Evolutionary conservation across 768 basidiomycete species (phyloP), one percentile per base, ranked within the genome.

Genomic region (Daedaleopsis sinensis): DNA sequence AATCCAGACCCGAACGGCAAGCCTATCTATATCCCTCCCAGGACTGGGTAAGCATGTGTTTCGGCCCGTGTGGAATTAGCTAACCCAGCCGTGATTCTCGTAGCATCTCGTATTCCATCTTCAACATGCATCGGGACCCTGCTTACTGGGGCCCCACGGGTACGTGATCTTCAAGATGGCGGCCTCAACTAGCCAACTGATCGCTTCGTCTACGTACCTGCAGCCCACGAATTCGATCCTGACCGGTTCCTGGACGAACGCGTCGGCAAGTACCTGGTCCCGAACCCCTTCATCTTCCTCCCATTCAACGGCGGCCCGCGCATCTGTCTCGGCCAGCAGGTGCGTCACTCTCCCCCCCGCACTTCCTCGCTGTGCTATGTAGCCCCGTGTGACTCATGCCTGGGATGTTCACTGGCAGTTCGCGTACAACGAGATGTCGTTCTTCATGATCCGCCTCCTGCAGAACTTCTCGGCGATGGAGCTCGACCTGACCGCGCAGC

Each of bases 81-180:
- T 52, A 46, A 19, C 37, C 42, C 12, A 21, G 13, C 63, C 84
- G 81, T 53, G 21, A 21, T 23, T 23, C 1, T 69, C 77, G 5
- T 42, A 60, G 59, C 2, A 53, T 52, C n/a, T 61, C 74, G 0
- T 89, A 86, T 66, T 85, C 85, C 6, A 82, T 87, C 10, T 79
- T 88, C 59, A 64, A 84, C 62, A 88, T 89, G 86, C 88, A 90
- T 39, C 76, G 88, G 39, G 78, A 86, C 52, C 81, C 77, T 51
- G 85, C 87, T 56, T 79, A 87, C 1, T 91, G 88, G 88, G 88
- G 88, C 8, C 87, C 88, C 10, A 88, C 89, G 69, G 87, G 86
- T 86, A 69, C 21, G 71, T 7, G 19, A 7, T 13, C 43, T 11
- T 18, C 27, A 37, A 46, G 18, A 16, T 59, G 2, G 18, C 23